Evolutionary conservation across 2,329 filamentous ascomycete species (phyloP), one percentile per base, ranked within the genome.

Genomic region (Teratosphaeriaceae sp.): DNA sequence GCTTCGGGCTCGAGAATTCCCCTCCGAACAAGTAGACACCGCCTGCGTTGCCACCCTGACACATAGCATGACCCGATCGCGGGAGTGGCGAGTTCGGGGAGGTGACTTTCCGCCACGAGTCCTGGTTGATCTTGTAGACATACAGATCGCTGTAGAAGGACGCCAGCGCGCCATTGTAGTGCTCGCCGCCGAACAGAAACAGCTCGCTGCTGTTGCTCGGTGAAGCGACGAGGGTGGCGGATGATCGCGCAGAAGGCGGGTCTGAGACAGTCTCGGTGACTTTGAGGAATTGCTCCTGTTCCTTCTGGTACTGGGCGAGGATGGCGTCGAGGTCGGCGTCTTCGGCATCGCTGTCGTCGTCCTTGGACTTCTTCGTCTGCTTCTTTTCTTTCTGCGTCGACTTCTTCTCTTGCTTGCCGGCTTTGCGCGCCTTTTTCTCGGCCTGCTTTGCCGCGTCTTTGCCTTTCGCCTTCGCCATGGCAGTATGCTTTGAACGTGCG

Each of bases 1-100:
- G 92, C 63, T 96, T 97, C 2, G 92, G 92, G 21, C 84, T 90
- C 45, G 86, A 94, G 65, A 98, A 98, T 67, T 98, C 92, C 48
- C 90, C 92, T 51, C 92, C 92, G 59, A 97, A 97, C 13, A 98
- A 70, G 63, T 94, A 98, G 40, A 97, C 78, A 24, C 85, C 81
- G 49, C 84, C 85, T 13, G 83, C 78, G 65, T 96, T 95, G 37
- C 85, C 86, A 44, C 86, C 88, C 45, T 88, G 79, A 57, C 87
- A 94, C 88, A 89, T 96, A 13, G 92, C 90, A 74, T 97, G 92
- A 2, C 92, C 92, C 47, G 84, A 90, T 47, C 92, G 76, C 11
- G 92, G 92, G 26, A 97, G 73, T 1, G 92, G 92, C 11, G 85
- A 85, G 64, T 98, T 98, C 3, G 89, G 89, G 49, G 82, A 88